phyloP scores from a whole-genome alignment of 208 protist genomes.

The Tritrichomonas musculus region DNA sequence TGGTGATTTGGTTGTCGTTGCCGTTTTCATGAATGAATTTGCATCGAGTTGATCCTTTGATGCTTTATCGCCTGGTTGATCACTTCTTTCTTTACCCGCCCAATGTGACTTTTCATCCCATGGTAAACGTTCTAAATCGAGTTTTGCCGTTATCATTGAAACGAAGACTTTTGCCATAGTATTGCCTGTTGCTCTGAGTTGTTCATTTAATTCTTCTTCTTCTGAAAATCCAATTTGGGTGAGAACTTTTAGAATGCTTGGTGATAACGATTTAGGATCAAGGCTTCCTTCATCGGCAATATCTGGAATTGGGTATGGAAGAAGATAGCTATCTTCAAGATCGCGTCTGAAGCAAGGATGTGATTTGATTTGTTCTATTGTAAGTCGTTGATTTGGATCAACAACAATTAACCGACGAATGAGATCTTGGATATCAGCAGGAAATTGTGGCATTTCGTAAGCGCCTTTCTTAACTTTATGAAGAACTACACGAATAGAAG shows the following conservation, averaged over 20 bases:
- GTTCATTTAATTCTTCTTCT: not conserved
- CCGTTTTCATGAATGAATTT: too few species aligned
- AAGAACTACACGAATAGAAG: not conserved
- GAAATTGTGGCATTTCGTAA: not conserved
- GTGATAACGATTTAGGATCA: not conserved
- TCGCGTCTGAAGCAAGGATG: not conserved
- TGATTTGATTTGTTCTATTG: not conserved
- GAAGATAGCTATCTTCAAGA: not conserved
- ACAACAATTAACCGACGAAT: not conserved
- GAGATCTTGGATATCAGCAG: not conserved
- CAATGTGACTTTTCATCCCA: not conserved
- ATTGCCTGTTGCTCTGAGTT: not conserved
- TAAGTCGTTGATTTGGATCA: not conserved
- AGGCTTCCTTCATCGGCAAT: not conserved
- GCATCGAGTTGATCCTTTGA: too few species aligned
- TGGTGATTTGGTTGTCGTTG: too few species aligned
- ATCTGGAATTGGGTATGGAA: not conserved
- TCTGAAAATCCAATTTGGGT: not conserved
- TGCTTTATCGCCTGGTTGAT: too few species aligned
- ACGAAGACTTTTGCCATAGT: not conserved
- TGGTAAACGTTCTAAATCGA: not conserved
- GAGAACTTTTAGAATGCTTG: not conserved
- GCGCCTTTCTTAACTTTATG: not conserved
- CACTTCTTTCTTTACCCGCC: too few species aligned
- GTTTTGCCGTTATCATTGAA: not conserved